Evolutionary conservation across 106 monocot species (phyloP), one percentile per base, ranked within the genome.

Genomic region (Platanthera zijinensis): DNA sequence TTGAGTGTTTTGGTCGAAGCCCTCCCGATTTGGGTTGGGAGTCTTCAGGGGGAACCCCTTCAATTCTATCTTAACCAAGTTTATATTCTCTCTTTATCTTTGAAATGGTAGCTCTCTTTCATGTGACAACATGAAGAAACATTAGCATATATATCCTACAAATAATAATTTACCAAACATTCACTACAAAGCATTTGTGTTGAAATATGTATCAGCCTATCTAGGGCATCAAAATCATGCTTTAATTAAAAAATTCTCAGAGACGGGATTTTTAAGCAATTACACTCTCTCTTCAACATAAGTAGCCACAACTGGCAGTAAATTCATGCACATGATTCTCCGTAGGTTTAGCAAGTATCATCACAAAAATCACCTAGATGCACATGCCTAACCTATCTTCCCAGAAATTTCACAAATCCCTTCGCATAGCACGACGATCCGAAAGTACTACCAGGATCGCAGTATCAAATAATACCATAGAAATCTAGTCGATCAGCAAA

Each of bases 371-470:
- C 59, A 59, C 18, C 32, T 32, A 32, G 32, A 32, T 32, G 32
- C 32, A 32, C 32, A 32, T 32, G 32, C 32, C 2, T 32, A 32
- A 32, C 32, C 0, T 32, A 32, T 32, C 2, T 2, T 32, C 59
- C 19, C 4, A 59, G 59, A 59, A 59, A 59, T 59, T 54, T 59
- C 59, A 59, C 59, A 59, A 5, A 59, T 66, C 66, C 66, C 66
- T 66, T 28, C 66, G 11, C 25, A 66, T 28, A 32, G 30, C 32
- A 66, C 11, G 30, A 66, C 66, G 3, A 32, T 59, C 21, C 19
- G 30, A 66, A 66, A 12, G 9, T 61, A 6, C 28, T 10, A 30
- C 64, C 28, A 64, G 28, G 25, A 64, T 64, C 9, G 64, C 64
- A 64, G 10, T 64, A 64, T 64, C 28, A 64, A 66, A 2, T 0